Evolutionary conservation across 805 yeast genomes (phyloP).

Genomic region (Lipomyces anomalus): DNA sequence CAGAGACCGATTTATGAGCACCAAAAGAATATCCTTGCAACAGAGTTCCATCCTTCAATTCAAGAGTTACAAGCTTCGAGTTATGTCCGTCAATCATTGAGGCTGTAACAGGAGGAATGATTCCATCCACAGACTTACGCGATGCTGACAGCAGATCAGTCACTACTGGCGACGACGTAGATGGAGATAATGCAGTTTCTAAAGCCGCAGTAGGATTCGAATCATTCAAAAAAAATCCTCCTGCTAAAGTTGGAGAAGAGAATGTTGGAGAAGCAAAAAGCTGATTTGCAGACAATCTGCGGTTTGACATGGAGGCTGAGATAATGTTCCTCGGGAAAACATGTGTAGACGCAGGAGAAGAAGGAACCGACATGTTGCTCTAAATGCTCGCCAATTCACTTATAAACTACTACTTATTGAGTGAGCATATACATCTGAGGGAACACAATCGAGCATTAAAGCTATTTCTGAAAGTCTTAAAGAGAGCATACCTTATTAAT

Average conservation of each 20-base stretch:
- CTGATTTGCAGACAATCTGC: neutral
- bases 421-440: too few relatives aligned
- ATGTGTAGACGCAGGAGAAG: neutral
- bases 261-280: neutral
- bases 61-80: constrained; percentile 22
- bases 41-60: constrained; percentile 68
- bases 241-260: neutral
- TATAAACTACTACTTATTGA: too few relatives aligned
- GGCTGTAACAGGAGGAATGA: constrained; percentile 21
- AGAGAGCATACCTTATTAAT: too few relatives aligned
- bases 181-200: neutral
- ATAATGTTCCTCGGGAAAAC: neutral
- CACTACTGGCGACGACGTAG: neutral
- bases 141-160: neutral
- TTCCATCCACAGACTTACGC: constrained; percentile 3
- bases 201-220: neutral
- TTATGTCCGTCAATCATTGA: constrained; percentile 13
- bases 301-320: neutral
- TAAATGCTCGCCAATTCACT: too few relatives aligned
- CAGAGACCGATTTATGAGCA: constrained; percentile 84
- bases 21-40: constrained; percentile 94
- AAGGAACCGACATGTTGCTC: neutral
- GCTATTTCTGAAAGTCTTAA: too few relatives aligned
- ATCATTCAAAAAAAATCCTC: neutral
- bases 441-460: too few relatives aligned